Evolutionary conservation across 2,329 filamentous ascomycete species (phyloP), one percentile per base, ranked within the genome.

Genomic region (Nannizziopsis barbatae): DNA sequence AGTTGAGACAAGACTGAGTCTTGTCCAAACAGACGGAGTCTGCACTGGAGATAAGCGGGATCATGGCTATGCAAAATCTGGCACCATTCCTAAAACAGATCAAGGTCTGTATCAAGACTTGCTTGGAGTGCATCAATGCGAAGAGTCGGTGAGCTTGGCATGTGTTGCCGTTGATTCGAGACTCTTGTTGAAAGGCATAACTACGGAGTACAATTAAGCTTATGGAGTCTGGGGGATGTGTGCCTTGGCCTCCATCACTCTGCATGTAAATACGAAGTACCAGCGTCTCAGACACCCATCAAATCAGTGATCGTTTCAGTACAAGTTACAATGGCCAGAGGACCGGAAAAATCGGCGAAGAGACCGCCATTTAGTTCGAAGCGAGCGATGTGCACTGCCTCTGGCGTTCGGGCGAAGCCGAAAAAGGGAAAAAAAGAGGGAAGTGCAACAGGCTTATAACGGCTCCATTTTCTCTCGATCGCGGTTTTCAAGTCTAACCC

Each of bases 291-390:
- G 30, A 47, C 45, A 8, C 11, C n/a, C 15, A 18, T 12, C 27
- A 20, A 42, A 47, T 31, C 45, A 42, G 22, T 42, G 45, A 35
- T 12, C 30, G 45, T 47, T 47, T 47, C 45, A 47, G 45, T 9
- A 17, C 12, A 20, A 18, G 11, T 27, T 22, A 37, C 17, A 36
- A 31, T 27, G 18, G 14, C 30, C 5, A 46, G 44, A 33, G 35
- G 36, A n/a, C 35, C 41, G 36, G 42, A 9, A 17, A 6, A 32
- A 33, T 15, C 12, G 38, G 9, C 12, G 8, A 17, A 6, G 31
- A 14, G 11, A 18, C 3, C 1, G 22, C 2, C 33, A 15, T 12
- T 36, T 9, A 4, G 33, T 15, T 12, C 15, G 1, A 31, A 2
- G 11, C 38, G 40, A 17, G 11, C 38, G 27, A 42, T 42, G 39